Percentiles rank a stretch among this genome's conserved stretches.
phyloP scores from a whole-genome alignment of 345 rosid genomes.

The Arabis hirsuta region DNA sequence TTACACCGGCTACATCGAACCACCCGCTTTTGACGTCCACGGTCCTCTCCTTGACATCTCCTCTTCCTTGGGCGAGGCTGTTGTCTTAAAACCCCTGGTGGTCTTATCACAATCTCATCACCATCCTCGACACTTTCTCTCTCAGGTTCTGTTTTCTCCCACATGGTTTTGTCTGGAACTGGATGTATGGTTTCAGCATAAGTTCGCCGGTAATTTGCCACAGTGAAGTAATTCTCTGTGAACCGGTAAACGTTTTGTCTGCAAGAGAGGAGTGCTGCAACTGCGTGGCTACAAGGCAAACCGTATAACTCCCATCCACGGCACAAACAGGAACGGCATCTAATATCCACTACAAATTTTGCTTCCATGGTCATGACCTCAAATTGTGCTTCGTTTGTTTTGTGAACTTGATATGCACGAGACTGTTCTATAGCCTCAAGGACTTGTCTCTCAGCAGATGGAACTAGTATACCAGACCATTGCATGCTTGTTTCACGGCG shows the following conservation, averaged over 20 bases:
- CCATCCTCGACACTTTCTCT: slow-evolving; percentile 47
- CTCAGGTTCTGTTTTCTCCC: slow-evolving; percentile 71
- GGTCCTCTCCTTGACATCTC: slow-evolving; percentile 85
- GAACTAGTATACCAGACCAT: slow-evolving; percentile 84
- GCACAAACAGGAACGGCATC: slow-evolving; percentile 71
- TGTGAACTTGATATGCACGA: slow-evolving; percentile 66
- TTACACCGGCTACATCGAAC: slow-evolving; percentile 97
- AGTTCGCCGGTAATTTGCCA: slow-evolving; percentile 83
- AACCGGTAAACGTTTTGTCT: slow-evolving; percentile 84
- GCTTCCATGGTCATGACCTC: slow-evolving; percentile 74
- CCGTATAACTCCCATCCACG: slow-evolving; percentile 95
- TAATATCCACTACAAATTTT: slow-evolving; percentile 66
- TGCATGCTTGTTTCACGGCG: slow-evolving; percentile 86
- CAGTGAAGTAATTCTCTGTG: slow-evolving; percentile 90
- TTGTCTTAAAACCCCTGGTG: slow-evolving; percentile 77
- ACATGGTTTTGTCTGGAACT: slow-evolving; percentile 80
- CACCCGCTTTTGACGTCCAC: slow-evolving; percentile 79
- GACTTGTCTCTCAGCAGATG: slow-evolving; percentile 80
- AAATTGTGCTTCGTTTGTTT: slow-evolving; percentile 72
- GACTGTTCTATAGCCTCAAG: slow-evolving; percentile 74
- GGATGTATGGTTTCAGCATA: slow-evolving; percentile 95
- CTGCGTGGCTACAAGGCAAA: slow-evolving; percentile 97
- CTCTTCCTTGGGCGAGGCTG: slow-evolving; percentile 90
- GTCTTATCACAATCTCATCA: slow-evolving; percentile 60
- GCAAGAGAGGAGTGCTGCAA: slow-evolving; percentile 92